Evolutionary conservation across 192 early-diverging fungal species (phyloP).

Genomic region (Gamsiella multidivaricata): DNA sequence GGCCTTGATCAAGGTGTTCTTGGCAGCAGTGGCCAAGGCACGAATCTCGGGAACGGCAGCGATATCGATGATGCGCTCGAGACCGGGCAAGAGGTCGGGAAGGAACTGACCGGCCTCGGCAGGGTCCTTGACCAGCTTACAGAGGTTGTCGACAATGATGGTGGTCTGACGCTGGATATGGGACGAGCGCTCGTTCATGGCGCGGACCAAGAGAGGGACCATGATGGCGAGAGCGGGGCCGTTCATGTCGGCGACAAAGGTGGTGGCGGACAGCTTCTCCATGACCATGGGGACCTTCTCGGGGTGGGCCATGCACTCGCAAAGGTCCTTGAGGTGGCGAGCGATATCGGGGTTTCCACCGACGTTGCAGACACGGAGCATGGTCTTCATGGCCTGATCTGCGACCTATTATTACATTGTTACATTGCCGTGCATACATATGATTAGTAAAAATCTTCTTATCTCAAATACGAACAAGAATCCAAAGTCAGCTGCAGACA

Average conservation of each 20-base stretch:
- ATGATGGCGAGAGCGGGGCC: slow-evolving; percentile 84
- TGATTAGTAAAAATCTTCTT: slow-evolving; percentile 4
- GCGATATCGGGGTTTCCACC: slow-evolving; percentile 86
- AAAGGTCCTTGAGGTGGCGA: slow-evolving; percentile 77
- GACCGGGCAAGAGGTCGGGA: slow-evolving; percentile 78
- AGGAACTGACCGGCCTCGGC: slow-evolving; percentile 84
- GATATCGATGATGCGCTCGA: slow-evolving; percentile 80
- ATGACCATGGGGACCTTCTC: slow-evolving; percentile 82
- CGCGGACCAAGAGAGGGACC: slow-evolving; percentile 79
- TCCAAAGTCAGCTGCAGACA: slow-evolving; percentile 37
- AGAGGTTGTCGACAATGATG: slow-evolving; percentile 91
- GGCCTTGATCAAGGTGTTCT: slow-evolving; percentile 74
- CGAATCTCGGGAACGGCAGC: slow-evolving; percentile 83
- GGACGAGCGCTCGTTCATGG: slow-evolving; percentile 72
- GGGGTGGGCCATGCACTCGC: slow-evolving; percentile 79
- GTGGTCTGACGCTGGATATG: slow-evolving; percentile 78
- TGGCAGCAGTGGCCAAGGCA: slow-evolving; percentile 72
- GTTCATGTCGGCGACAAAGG: slow-evolving; percentile 83
- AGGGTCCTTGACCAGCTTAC: slow-evolving; percentile 86
- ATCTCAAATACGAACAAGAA: not conserved
- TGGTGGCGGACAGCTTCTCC: slow-evolving; percentile 82
- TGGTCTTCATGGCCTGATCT: slow-evolving; percentile 69
- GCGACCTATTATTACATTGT: slow-evolving; percentile 22
- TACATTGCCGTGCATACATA: not conserved
- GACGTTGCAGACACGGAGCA: slow-evolving; percentile 74